Conservation (phyloP, 192 early-diverging fungal genomes). For the Coemansia sp. region DNA sequence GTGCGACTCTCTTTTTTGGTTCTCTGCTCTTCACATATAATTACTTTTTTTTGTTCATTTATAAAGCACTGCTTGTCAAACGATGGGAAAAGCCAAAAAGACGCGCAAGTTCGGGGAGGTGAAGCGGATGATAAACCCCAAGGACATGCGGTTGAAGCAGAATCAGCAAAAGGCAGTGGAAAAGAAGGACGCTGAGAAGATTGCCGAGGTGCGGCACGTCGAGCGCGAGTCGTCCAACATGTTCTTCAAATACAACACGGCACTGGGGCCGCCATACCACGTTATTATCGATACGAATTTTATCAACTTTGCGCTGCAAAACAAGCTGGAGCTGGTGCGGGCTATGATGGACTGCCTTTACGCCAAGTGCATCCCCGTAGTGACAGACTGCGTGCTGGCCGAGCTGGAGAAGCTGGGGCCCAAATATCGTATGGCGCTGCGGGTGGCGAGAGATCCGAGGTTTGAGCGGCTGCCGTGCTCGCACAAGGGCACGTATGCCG, state of each 20-base stretch:
- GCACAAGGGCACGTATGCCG: conserved; percentile 98
- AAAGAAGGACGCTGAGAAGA: conserved; percentile 7
- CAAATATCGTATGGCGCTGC: conserved; percentile 93
- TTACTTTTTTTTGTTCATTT: background rate
- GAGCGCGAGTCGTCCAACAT: conserved; percentile 54
- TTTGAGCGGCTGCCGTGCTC: conserved; percentile 95
- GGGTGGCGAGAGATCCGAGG: conserved; percentile 94
- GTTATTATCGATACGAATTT: conserved; percentile 99
- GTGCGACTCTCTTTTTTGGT: too few species aligned
- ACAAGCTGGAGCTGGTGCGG: conserved; percentile 95
- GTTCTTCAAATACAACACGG: conserved; percentile 97
- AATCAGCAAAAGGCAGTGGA: conserved; percentile 49
- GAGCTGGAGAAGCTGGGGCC: conserved; percentile 98
- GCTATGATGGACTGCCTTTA: conserved; percentile 99
- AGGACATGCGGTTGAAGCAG: conserved; percentile 83
- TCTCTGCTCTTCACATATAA: background rate
- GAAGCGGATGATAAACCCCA: conserved; percentile 90
- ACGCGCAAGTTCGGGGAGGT: conserved; percentile 94
- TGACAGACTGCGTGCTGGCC: conserved; percentile 98
- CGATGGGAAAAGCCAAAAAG: conserved; percentile 84
- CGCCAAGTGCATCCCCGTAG: conserved; percentile 96
- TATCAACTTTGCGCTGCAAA: conserved; percentile 99
- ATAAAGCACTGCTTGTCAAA: background rate
- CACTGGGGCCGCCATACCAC: conserved; percentile 95
- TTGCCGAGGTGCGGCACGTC: conserved; percentile 25